Evolutionary conservation across 1,139 yeast genomes (phyloP), one percentile per base, ranked within the genome.

Genomic region (Saccharomyces pastorianus): DNA sequence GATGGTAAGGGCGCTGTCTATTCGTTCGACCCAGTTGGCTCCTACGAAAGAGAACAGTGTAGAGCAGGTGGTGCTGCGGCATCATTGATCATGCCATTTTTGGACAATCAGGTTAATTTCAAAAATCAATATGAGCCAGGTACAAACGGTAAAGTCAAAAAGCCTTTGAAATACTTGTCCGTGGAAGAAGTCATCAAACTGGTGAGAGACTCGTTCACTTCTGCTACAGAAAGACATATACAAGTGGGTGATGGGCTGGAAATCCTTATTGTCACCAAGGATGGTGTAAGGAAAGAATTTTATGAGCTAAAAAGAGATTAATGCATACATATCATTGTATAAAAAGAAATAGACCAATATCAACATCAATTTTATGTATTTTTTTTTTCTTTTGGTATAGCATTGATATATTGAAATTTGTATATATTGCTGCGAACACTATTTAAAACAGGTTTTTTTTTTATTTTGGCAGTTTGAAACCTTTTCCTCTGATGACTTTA

Each of bases 41-140:
- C 96, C 1, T 95, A 93, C 70, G 99, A 95, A 74, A 83, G 97
- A 66, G 97, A 91, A 71, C 96, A 90, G 69, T 89, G 97, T 73
- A 82, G 97, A 67, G 98, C 98, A 1, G 98, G 96, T 58, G 99
- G 99, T 48, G 95, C 97, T 6, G 98, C 98, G 34, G 95, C 97
- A 2, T 83, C 93, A 61, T 80, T 93, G 71, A 90, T 93, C 65
- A 91, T 90, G 95, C 99, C 99, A 4, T 93, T 93, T 71, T 81
- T 93, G 67, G 99, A 93, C 71, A 93, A 91, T 72, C 99, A 95
- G 76, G 99, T 95, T 60, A 87, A 88, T 71, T 88, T 88, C 73
- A 90, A 91, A 71, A 93, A 93, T 74, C 99, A 93, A 72, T 81
- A 74, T 63, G 93, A 82, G 61, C 96, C 96, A 25, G 85, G 77